These are phyloP conservation scores for Verticillium klebahnii DNA, from an alignment of 2,329 filamentous ascomycete species.

Conservation along the genomic window DNA sequence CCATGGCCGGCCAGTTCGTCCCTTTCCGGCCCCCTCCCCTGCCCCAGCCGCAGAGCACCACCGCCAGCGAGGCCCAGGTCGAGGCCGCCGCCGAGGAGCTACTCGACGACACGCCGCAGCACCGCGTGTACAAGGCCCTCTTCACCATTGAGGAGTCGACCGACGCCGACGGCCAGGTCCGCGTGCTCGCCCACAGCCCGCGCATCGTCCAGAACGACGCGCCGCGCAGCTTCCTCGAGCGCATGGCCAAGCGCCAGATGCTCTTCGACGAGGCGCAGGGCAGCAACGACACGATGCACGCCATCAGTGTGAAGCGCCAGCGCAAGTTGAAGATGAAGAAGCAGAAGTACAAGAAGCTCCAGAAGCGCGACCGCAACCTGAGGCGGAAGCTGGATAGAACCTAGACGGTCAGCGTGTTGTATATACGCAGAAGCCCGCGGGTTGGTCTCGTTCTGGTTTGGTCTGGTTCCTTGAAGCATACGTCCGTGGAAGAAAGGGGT, in stretches of 20 bases:
- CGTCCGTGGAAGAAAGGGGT: background rate
- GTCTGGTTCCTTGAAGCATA: background rate
- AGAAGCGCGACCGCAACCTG: slow-evolving; percentile 84
- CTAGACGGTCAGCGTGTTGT: background rate
- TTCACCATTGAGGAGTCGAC: slow-evolving; percentile 65
- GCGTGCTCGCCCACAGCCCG: slow-evolving; percentile 57
- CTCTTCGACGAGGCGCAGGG: slow-evolving; percentile 51
- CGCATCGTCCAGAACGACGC: slow-evolving; percentile 47
- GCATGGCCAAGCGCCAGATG: slow-evolving; percentile 62
- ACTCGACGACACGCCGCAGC: slow-evolving; percentile 34
- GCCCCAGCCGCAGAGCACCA: slow-evolving; percentile 55
- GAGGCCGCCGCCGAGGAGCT: slow-evolving; percentile 24
- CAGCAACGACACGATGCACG: slow-evolving; percentile 57
- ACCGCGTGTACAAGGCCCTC: slow-evolving; percentile 58
- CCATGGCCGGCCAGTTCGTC: slow-evolving; percentile 65
- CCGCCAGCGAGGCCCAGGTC: slow-evolving; percentile 21
- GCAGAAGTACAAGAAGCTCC: slow-evolving; percentile 99
- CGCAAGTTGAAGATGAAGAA: slow-evolving; percentile 99
- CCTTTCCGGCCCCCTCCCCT: slow-evolving; percentile 84
- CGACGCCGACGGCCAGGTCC: slow-evolving; percentile 54
- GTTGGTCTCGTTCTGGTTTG: background rate
- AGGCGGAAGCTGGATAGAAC: slow-evolving; percentile 74
- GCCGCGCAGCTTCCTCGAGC: slow-evolving; percentile 61
- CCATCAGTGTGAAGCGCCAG: slow-evolving; percentile 89
- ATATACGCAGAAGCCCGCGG: background rate